Evolutionary conservation across 148 eudicot genomes (phyloP).

Genomic region (Rhododendron mucronatum): DNA sequence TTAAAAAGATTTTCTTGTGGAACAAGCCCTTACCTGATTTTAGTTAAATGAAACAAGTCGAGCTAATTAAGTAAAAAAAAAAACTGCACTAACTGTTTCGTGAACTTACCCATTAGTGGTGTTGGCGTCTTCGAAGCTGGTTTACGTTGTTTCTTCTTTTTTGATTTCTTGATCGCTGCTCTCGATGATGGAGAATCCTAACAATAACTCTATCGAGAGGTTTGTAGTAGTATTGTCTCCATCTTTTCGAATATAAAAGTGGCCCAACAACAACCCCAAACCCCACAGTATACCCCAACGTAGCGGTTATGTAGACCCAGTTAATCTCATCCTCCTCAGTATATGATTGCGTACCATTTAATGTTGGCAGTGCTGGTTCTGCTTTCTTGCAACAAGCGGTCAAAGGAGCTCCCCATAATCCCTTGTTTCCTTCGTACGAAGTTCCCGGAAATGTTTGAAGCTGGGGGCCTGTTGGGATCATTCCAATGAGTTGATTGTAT

Average conservation of each 20-base stretch:
- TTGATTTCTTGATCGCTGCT: background rate
- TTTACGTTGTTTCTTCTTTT: background rate
- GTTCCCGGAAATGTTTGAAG: constrained; percentile 16
- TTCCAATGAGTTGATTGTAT: constrained; percentile 28
- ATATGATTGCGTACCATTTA: too few species aligned
- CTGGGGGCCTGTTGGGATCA: constrained; percentile 26
- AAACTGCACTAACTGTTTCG: background rate
- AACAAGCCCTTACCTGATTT: too few species aligned
- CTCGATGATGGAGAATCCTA: background rate
- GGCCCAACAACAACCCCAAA: background rate
- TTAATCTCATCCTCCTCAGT: background rate
- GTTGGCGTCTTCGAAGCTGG: background rate
- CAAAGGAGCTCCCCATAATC: constrained; percentile 32
- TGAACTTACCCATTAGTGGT: background rate
- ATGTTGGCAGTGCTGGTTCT: background rate
- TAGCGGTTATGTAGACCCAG: background rate
- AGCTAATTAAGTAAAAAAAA: background rate
- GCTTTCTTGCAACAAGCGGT: background rate
- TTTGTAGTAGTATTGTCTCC: background rate
- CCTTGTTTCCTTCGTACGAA: constrained; percentile 18
- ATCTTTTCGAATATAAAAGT: background rate
- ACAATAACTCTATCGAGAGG: background rate
- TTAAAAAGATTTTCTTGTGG: too few species aligned
- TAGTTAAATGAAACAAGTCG: too few species aligned
- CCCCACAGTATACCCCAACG: background rate